A percentile compares a stretch with the other conserved stretches of the same genome.
Conservation (phyloP, 1,284 basidiomycete species). For the Papiliotrema nemorosa region DNA sequence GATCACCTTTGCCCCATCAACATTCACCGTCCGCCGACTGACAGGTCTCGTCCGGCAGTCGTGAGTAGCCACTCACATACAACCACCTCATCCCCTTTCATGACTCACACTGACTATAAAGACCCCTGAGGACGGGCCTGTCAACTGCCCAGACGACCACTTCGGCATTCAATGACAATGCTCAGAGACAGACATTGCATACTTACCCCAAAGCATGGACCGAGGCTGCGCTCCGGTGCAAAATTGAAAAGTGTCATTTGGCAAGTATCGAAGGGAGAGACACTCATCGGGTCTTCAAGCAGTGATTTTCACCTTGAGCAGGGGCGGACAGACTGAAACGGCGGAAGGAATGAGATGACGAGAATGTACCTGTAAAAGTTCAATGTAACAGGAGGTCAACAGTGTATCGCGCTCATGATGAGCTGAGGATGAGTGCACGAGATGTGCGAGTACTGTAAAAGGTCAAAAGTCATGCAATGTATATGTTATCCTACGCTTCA, state of each 20-base stretch:
- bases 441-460: not conserved
- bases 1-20: conserved; percentile 4
- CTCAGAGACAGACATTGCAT: not conserved
- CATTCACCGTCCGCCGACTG: conserved; percentile 3
- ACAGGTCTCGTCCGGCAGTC: conserved; percentile 5
- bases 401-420: not conserved
- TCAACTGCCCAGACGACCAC: not conserved
- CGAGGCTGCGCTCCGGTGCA: conserved; percentile 5
- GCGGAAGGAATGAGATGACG: not conserved
- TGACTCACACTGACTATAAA: not conserved
- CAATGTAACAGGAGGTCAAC: not conserved
- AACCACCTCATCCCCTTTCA: not conserved
- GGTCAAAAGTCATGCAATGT: not conserved
- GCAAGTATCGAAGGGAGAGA: conserved; percentile 1
- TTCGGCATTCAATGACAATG: not conserved
- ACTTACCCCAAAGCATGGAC: conserved; percentile 1
- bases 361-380: not conserved
- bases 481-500: not conserved
- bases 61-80: not conserved
- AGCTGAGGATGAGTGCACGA: not conserved
- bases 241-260: conserved; percentile 3
- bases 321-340: not conserved
- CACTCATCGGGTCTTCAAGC: not conserved
- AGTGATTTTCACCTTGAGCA: not conserved
- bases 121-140: not conserved